A percentile compares a stretch with the other conserved stretches of the same genome.
Evolutionary conservation across 768 basidiomycete species (phyloP).

Genomic region (Boletus rufocinnamomeus): DNA sequence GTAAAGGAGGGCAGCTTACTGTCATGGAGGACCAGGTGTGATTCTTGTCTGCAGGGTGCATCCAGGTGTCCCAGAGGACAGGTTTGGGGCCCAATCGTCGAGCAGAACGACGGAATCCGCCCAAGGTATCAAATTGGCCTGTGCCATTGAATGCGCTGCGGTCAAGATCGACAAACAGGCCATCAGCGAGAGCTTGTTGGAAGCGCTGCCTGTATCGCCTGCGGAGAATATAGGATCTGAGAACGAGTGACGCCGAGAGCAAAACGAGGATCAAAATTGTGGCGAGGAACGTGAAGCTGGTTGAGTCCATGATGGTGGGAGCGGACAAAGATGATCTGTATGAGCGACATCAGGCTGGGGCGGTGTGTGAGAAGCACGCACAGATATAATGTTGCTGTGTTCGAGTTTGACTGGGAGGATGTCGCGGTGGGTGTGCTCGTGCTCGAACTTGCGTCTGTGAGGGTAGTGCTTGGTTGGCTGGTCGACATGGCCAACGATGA

Average conservation of each 20-base stretch:
- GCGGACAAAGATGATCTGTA: not conserved
- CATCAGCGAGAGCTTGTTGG: conserved; percentile 54
- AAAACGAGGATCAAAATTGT: conserved; percentile 68
- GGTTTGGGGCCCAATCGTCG: conserved; percentile 17
- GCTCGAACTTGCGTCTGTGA: not conserved
- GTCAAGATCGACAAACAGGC: conserved; percentile 39
- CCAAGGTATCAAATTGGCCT: not conserved
- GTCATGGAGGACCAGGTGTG: conserved; percentile 18
- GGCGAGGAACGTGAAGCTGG: conserved; percentile 71
- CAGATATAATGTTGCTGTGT: conserved; percentile 34
- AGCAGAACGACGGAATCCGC: conserved; percentile 4
- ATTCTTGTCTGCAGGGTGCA: not conserved
- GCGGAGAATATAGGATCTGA: conserved; percentile 63
- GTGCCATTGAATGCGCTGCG: not conserved
- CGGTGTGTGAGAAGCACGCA: conserved; percentile 21
- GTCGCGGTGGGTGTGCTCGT: conserved; percentile 6
- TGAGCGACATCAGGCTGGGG: conserved; percentile 6
- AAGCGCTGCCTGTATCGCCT: conserved; percentile 56
- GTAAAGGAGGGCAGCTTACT: conserved; percentile 4
- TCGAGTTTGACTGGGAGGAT: conserved; percentile 9
- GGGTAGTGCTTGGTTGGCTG: not conserved
- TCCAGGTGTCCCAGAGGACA: conserved; percentile 21
- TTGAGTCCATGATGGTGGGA: conserved; percentile 17
- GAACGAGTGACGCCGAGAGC: conserved; percentile 63
- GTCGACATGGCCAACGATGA: conserved; percentile 20